Evolutionary conservation across 1,139 yeast species (phyloP).

Genomic region (Starmera stellimalicola): DNA sequence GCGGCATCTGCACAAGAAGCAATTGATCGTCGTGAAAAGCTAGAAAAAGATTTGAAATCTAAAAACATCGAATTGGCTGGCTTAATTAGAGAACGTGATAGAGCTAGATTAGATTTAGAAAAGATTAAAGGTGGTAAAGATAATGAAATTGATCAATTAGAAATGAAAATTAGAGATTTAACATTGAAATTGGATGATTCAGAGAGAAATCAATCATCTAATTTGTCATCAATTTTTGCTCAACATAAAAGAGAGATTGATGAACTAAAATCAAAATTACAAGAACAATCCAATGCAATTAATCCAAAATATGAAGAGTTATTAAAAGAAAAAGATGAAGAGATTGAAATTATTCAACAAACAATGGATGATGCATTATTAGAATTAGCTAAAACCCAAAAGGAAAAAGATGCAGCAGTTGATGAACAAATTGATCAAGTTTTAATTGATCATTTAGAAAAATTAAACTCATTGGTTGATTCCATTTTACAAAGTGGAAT

Average conservation of each 20-base stretch:
- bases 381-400: conserved; percentile 48
- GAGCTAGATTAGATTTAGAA: conserved; percentile 79
- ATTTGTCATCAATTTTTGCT: conserved; percentile 49
- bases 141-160: conserved; percentile 57
- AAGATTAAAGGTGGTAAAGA: conserved; percentile 58
- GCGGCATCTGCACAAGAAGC: conserved; percentile 93
- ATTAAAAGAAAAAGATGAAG: conserved; percentile 65
- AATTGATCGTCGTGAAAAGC: conserved; percentile 70
- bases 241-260: conserved; percentile 54
- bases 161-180: conserved; percentile 56
- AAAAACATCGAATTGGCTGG: conserved; percentile 87
- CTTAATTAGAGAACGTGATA: conserved; percentile 79
- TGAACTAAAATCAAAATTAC: conserved; percentile 31
- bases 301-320: conserved; percentile 32
- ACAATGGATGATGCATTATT: conserved; percentile 67
- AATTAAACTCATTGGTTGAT: conserved; percentile 55
- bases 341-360: conserved; percentile 70
- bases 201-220: conserved; percentile 61
- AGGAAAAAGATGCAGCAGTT: conserved; percentile 43
- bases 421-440: conserved; percentile 54
- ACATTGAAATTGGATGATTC: conserved; percentile 51
- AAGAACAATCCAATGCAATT: conserved; percentile 13
- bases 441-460: conserved; percentile 38
- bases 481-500: conserved; percentile 63
- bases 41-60: conserved; percentile 76